phyloP scores from a whole-genome alignment of 169 alveolate genomes.

The Plasmodium gaboni region DNA sequence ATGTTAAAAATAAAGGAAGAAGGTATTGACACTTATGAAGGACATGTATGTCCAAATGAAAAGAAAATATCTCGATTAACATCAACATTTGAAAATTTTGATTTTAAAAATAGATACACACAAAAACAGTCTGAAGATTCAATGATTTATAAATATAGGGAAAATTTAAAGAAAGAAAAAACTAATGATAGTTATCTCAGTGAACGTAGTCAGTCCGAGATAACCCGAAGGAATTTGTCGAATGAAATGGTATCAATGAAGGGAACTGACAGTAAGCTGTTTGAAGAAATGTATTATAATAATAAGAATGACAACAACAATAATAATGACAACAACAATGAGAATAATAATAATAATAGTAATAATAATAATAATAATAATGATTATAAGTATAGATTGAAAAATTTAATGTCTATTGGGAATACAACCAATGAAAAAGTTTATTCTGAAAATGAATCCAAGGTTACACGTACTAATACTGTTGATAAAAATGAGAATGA shows the following conservation, averaged over 20 bases:
- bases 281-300: background rate
- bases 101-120: slow-evolving; percentile 18
- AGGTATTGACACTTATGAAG: background rate
- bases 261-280: background rate
- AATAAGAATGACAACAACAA: background rate
- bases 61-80: slow-evolving; percentile 27
- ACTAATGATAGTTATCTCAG: slow-evolving; percentile 26
- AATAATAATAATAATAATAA: too few species aligned
- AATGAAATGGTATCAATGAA: slow-evolving; percentile 5
- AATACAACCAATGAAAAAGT: slow-evolving; percentile 1
- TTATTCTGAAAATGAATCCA: background rate
- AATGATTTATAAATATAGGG: slow-evolving; percentile 25
- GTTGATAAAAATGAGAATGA: background rate
- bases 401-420: background rate
- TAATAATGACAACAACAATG: background rate
- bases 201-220: slow-evolving; percentile 69
- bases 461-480: background rate
- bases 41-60: background rate
- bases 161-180: slow-evolving; percentile 34
- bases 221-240: slow-evolving; percentile 22
- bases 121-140: slow-evolving; percentile 28
- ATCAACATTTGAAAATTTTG: slow-evolving; percentile 42
- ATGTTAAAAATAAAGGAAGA: slow-evolving; percentile 22
- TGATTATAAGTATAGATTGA: background rate
- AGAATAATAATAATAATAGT: background rate